Evolutionary conservation across 768 basidiomycete genomes (phyloP).

Genomic region (Boletus subparvulus): DNA sequence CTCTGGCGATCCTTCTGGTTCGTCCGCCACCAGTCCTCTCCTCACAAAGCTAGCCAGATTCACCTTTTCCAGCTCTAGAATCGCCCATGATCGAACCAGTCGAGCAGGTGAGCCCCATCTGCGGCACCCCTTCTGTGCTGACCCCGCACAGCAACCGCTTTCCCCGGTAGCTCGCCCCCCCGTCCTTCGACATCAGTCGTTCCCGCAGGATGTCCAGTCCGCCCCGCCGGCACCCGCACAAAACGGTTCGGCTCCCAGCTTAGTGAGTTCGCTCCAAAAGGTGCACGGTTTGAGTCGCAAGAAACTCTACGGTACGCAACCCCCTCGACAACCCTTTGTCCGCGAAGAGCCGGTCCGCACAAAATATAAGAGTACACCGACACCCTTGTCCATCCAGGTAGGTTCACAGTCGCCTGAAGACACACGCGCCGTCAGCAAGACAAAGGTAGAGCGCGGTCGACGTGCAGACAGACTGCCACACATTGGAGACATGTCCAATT

Average conservation of each 20-base stretch:
- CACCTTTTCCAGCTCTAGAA: slow-evolving; percentile 14
- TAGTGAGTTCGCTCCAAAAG: slow-evolving; percentile 64
- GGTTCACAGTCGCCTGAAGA: slow-evolving; percentile 25
- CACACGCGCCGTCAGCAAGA: slow-evolving; percentile 14
- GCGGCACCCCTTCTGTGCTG: slow-evolving; percentile 3
- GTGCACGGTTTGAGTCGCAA: slow-evolving; percentile 71
- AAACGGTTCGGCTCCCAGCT: slow-evolving; percentile 40
- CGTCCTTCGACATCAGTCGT: slow-evolving; percentile 30
- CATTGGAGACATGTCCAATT: slow-evolving; percentile 15
- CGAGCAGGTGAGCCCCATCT: slow-evolving; percentile 14
- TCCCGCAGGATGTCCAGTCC: slow-evolving; percentile 29
- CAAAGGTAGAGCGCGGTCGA: slow-evolving; percentile 26
- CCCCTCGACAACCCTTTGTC: slow-evolving; percentile 51
- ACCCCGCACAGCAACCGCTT: slow-evolving; percentile 4
- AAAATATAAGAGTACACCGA: slow-evolving; percentile 34
- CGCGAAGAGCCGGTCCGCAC: slow-evolving; percentile 47
- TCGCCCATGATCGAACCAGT: neutral
- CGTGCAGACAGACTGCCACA: slow-evolving; percentile 19
- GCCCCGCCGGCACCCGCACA: slow-evolving; percentile 11
- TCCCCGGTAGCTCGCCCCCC: slow-evolving; percentile 14
- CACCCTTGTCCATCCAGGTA: slow-evolving; percentile 32
- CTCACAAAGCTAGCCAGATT: neutral
- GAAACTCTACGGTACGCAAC: slow-evolving; percentile 58
- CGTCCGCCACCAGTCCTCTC: slow-evolving; percentile 10
- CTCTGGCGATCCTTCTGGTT: slow-evolving; percentile 36